Conservation (phyloP, 106 monocot genomes). For the Platanthera zijinensis region DNA sequence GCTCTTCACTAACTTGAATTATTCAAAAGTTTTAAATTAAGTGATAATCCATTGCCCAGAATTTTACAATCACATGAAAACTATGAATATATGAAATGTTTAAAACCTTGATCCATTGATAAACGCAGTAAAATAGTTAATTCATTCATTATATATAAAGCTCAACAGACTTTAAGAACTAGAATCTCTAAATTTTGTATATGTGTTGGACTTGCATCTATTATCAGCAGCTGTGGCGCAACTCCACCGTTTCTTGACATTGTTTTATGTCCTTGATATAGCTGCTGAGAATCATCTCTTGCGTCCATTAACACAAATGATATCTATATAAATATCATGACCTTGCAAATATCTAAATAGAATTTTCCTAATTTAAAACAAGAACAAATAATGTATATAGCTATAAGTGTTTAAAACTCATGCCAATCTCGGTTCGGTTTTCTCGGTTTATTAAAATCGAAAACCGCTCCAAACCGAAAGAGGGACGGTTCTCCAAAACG, state of each 20-base stretch:
- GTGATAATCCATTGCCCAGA: not conserved
- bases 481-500: no score
- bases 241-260: constrained; percentile 40
- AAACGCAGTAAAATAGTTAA: not conserved
- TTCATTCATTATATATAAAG: not conserved
- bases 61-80: not conserved
- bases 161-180: not conserved
- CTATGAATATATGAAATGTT: not conserved
- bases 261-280: constrained; percentile 54
- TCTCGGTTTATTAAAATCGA: no score
- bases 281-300: constrained; percentile 71
- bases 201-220: constrained; percentile 37
- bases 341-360: no score
- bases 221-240: constrained; percentile 38
- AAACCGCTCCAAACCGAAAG: no score
- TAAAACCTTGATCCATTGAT: not conserved
- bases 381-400: no score
- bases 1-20: constrained; percentile 71
- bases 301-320: constrained; percentile 3
- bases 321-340: no score
- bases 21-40: constrained; percentile 2
- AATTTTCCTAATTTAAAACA: no score
- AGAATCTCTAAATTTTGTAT: not conserved
- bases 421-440: no score
- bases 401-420: no score